These are phyloP conservation scores for Venturia pyrina DNA, from an alignment of 2,329 filamentous ascomycete genomes.

Conservation along the genomic window DNA sequence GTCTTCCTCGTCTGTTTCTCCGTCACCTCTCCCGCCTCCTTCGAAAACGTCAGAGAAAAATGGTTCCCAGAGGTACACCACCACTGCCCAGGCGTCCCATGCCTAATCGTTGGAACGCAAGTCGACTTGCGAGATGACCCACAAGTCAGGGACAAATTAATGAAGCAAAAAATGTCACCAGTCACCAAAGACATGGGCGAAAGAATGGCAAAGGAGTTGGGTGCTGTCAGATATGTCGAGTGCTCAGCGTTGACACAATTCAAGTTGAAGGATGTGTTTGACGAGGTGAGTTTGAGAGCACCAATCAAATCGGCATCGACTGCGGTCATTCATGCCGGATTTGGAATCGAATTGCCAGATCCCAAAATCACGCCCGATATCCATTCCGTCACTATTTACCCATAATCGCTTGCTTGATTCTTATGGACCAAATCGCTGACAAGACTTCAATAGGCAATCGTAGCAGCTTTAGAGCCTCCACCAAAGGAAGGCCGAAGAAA, in stretches of 20 bases:
- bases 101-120: constrained; percentile 95
- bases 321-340: background rate
- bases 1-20: constrained; percentile 99
- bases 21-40: constrained; percentile 92
- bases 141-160: constrained; percentile 78
- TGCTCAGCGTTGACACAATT: constrained; percentile 97
- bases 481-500: constrained; percentile 26
- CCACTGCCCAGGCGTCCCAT: constrained; percentile 95
- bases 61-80: constrained; percentile 99
- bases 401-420: background rate
- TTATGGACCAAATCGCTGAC: background rate
- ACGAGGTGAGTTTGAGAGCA: constrained; percentile 57
- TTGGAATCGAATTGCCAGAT: background rate
- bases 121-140: constrained; percentile 88
- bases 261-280: constrained; percentile 98
- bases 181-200: constrained; percentile 90
- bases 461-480: constrained; percentile 85
- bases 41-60: constrained; percentile 98
- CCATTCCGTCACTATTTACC: background rate
- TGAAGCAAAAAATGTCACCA: constrained; percentile 92
- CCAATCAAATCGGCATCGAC: background rate
- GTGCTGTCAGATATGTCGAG: constrained; percentile 97
- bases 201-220: constrained; percentile 92
- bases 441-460: constrained; percentile 60
- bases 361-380: background rate